Conservation (phyloP, 1,284 basidiomycete species). For the Entoloma clypeatum region DNA sequence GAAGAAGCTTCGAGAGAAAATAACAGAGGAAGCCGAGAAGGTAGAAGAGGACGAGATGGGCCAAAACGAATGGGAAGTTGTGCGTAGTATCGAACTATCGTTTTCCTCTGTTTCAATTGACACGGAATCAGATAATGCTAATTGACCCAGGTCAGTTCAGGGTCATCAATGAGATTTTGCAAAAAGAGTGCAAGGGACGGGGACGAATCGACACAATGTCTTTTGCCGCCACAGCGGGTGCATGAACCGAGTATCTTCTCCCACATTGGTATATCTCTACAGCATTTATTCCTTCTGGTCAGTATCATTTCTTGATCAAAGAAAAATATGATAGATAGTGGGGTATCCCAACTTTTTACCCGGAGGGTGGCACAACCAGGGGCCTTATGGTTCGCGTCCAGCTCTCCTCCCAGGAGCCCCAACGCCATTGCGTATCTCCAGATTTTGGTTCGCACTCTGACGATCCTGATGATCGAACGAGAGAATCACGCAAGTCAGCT, state of each 20-base stretch:
- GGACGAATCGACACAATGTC: slow-evolving; percentile 82
- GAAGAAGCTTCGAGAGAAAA: slow-evolving; percentile 68
- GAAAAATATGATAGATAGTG: background rate
- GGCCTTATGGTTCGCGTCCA: slow-evolving; percentile 72
- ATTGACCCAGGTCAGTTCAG: slow-evolving; percentile 94
- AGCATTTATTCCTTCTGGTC: slow-evolving; percentile 1
- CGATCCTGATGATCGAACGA: slow-evolving; percentile 27
- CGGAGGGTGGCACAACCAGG: too few species aligned
- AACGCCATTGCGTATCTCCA: slow-evolving; percentile 40
- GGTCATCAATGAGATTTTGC: slow-evolving; percentile 84
- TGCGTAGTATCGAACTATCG: slow-evolving; percentile 38
- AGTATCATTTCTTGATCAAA: slow-evolving; percentile 3
- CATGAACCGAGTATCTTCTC: slow-evolving; percentile 2
- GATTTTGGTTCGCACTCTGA: slow-evolving; percentile 16
- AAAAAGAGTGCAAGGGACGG: slow-evolving; percentile 85
- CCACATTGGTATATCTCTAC: too few species aligned
- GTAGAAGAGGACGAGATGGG: slow-evolving; percentile 83
- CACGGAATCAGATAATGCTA: slow-evolving; percentile 71
- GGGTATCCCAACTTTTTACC: too few species aligned
- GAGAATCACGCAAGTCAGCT: slow-evolving; percentile 43
- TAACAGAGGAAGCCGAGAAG: slow-evolving; percentile 73
- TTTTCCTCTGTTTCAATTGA: slow-evolving; percentile 8
- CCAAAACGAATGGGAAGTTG: slow-evolving; percentile 83
- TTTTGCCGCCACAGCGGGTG: slow-evolving; percentile 58
- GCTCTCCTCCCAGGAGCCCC: slow-evolving; percentile 82